Evolutionary conservation across 164 flowering plant genomes (phyloP).

Genomic region (Magnolia officinalis): DNA sequence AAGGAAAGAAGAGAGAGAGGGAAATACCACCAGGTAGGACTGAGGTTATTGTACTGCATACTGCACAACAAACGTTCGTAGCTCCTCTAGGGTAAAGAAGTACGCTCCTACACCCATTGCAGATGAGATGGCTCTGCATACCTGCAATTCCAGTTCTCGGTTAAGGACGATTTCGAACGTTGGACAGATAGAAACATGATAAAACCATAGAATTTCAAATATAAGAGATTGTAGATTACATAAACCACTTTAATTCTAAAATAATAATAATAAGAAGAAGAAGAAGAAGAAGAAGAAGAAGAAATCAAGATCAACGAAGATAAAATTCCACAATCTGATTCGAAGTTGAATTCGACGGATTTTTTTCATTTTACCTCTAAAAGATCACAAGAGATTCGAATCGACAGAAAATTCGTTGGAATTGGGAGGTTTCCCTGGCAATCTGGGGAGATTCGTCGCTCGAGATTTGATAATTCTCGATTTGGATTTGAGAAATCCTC

Average conservation of each 20-base stretch:
- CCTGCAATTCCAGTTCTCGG: constrained; percentile 28
- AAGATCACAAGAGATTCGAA: background rate
- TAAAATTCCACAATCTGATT: background rate
- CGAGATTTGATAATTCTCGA: background rate
- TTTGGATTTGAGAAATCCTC: background rate
- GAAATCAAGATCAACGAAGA: background rate
- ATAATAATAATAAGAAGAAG: no score
- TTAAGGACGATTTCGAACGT: background rate
- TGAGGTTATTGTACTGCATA: constrained; percentile 72
- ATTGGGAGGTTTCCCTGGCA: background rate
- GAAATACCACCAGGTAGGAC: constrained; percentile 73
- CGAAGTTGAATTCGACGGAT: background rate
- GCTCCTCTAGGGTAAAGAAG: constrained; percentile 94
- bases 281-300: no score
- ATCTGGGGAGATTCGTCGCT: background rate
- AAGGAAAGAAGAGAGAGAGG: constrained; percentile 7
- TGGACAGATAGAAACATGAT: background rate
- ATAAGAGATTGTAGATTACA: background rate
- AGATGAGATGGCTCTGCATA: constrained; percentile 95
- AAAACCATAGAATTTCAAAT: background rate
- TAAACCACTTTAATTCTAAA: background rate
- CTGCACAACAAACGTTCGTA: constrained; percentile 83
- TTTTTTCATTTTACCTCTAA: background rate
- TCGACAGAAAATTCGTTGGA: background rate
- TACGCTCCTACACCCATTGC: constrained; percentile 77